Evolutionary conservation across 2,329 filamentous ascomycete genomes (phyloP).

Genomic region (Cercospora sp.): DNA sequence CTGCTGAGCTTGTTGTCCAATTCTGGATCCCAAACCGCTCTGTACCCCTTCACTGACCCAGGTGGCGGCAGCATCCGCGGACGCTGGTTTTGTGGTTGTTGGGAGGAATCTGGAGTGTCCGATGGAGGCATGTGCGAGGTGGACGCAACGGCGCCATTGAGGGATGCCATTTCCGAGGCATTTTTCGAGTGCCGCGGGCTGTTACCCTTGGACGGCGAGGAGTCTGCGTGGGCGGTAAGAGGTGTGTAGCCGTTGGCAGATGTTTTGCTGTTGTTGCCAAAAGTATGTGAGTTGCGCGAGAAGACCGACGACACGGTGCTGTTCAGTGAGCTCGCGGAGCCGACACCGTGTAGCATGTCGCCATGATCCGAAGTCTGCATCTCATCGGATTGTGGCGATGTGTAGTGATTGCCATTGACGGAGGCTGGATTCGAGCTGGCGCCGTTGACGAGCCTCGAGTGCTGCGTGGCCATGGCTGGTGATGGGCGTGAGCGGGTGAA

Average conservation of each 20-base stretch:
- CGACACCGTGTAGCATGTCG: conserved; percentile 69
- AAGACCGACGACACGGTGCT: conserved; percentile 73
- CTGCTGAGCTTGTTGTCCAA: conserved; percentile 59
- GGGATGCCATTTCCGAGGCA: conserved; percentile 32
- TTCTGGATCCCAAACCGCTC: conserved; percentile 64
- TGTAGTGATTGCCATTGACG: conserved; percentile 30
- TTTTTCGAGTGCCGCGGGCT: conserved; percentile 50
- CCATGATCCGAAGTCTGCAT: conserved; percentile 46
- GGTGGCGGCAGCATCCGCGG: conserved; percentile 53
- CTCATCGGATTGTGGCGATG: conserved; percentile 37
- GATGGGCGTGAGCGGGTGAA: conserved; percentile 21
- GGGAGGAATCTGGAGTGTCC: conserved; percentile 35
- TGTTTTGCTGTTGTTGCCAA: conserved; percentile 58
- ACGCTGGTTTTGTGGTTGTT: conserved; percentile 44
- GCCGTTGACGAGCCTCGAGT: conserved; percentile 21
- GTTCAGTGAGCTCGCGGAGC: conserved; percentile 70
- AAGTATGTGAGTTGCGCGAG: conserved; percentile 55
- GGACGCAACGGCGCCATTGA: conserved; percentile 27
- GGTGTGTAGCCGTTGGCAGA: conserved; percentile 62
- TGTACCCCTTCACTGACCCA: conserved; percentile 59
- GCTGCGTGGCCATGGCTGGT: conserved; percentile 12
- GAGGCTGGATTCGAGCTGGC: conserved; percentile 15
- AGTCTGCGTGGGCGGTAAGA: conserved; percentile 63
- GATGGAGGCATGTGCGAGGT: conserved; percentile 30
- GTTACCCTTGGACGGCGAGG: conserved; percentile 60